Conservation (phyloP, 2,329 filamentous ascomycete species). For the Zelopaecilomyces penicillatus region DNA sequence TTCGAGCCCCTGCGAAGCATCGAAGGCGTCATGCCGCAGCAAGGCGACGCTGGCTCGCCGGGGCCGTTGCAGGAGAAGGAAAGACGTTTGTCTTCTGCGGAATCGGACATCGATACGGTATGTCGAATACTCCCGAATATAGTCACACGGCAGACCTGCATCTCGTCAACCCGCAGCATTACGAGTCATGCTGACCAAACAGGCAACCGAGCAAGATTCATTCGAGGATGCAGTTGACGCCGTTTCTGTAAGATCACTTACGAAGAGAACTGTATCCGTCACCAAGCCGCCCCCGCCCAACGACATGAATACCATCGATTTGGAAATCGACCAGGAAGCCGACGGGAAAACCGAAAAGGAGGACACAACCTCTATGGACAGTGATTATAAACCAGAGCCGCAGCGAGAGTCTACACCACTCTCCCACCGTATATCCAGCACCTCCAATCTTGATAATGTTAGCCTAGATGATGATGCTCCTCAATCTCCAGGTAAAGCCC, state of each 20-base stretch:
- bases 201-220: constrained; percentile 29
- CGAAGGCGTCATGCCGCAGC: constrained; percentile 25
- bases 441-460: constrained; percentile 49
- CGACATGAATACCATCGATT: constrained; percentile 8
- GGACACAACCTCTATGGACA: constrained; percentile 11
- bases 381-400: constrained; percentile 12
- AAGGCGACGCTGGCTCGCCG: constrained; percentile 20
- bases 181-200: constrained; percentile 11
- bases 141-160: constrained; percentile 2
- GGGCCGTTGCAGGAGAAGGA: constrained; percentile 14
- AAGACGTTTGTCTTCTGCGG: constrained; percentile 22
- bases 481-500: constrained; percentile 24
- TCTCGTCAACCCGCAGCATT: constrained; percentile 12
- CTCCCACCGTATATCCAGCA: constrained; percentile 38
- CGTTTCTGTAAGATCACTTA: constrained; percentile 56
- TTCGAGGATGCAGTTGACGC: constrained; percentile 78
- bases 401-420: constrained; percentile 29
- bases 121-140: constrained; percentile 12
- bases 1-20: constrained; percentile 3
- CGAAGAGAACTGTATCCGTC: constrained; percentile 32
- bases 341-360: constrained; percentile 4
- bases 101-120: constrained; percentile 21
- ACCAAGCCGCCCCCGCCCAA: constrained; percentile 22
- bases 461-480: constrained; percentile 54
- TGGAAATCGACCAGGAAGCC: constrained; percentile 9